Evolutionary conservation across 2,329 filamentous ascomycete genomes (phyloP), one percentile per base, ranked within the genome.

Genomic region (Laburnicola sp.): DNA sequence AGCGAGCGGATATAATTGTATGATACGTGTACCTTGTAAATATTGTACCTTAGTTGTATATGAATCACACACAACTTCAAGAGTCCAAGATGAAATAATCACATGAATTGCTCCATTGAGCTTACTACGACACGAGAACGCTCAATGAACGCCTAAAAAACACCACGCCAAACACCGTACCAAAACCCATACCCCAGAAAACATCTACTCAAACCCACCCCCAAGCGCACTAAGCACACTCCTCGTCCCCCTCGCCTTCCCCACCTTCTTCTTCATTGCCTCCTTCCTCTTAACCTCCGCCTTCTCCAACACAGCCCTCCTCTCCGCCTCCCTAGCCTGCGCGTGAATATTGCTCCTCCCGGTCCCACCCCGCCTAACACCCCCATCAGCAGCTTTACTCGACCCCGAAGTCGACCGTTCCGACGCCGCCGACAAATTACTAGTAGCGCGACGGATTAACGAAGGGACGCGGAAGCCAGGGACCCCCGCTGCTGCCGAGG

Each of bases 361-460:
- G n/a, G 76, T 78, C 2, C 80, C 79, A 10, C 80, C 78, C 45
- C 73, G 74, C 54, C 76, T 71, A 9, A 79, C 69, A 2, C 60
- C 74, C 60, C 68, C 58, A 50, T 72, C 71, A 39, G 58, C 51
- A 1, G 57, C 50, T 11, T 65, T 63, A 16, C 45, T 58, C 23
- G 50, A 36, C 2, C 57, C 70, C 6, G 68, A 77, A 58, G 48
- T 75, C 62, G 64, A 73, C 64, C 57, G 70, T 50, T 58, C 69
- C 5, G 63, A 62, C 27, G 62, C 60, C 3, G 59, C 57, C n/a
- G 69, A 71, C 9, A 72, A 34, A 50, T 71, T 75, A 27, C 86
- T 87, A 0, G 89, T 93, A 3, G 88, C 88, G 27, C 88, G 82
- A 25, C 89, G 83, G 16, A 94, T 80, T 21, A 94, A 78, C 0